A percentile compares a stretch with the other conserved stretches of the same genome.
phyloP scores from a whole-genome alignment of 192 early-diverging fungal species.

The Coemansia sp. region DNA sequence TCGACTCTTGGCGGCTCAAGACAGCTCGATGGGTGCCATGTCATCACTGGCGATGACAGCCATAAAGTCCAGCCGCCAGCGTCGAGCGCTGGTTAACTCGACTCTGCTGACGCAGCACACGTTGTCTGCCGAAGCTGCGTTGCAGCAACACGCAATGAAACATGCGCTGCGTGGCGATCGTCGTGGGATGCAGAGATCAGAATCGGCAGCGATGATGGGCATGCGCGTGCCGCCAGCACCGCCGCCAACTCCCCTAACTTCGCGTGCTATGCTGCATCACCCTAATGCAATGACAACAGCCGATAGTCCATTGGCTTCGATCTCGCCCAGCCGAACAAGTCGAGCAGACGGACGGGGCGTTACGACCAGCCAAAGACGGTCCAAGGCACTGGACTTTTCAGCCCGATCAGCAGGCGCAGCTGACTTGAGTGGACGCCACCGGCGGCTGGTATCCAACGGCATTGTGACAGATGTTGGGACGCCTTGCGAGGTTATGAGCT shows the following conservation, averaged over 20 bases:
- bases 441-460: slow-evolving; percentile 8
- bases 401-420: background rate
- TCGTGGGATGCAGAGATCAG: slow-evolving; percentile 3
- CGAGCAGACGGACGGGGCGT: slow-evolving; percentile 1
- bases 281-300: background rate
- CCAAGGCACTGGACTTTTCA: slow-evolving; percentile 7
- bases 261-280: slow-evolving; percentile 1
- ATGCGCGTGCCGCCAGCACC: slow-evolving; percentile 19
- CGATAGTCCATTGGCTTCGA: background rate
- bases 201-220: background rate
- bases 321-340: background rate
- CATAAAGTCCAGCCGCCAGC: slow-evolving; percentile 49
- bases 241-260: slow-evolving; percentile 19
- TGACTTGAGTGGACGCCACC: background rate
- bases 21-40: slow-evolving; percentile 24
- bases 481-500: slow-evolving; percentile 7
- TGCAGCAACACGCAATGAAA: slow-evolving; percentile 23
- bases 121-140: slow-evolving; percentile 22
- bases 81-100: slow-evolving; percentile 41
- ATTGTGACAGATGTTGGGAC: slow-evolving; percentile 12
- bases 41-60: slow-evolving; percentile 49
- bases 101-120: slow-evolving; percentile 52
- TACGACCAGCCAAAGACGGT: background rate
- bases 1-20: slow-evolving; percentile 15
- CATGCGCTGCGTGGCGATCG: slow-evolving; percentile 14